Percentiles rank a stretch among this genome's conserved stretches.
phyloP scores from a whole-genome alignment of 768 basidiomycete species.

The Pleurotus tuber-regium region DNA sequence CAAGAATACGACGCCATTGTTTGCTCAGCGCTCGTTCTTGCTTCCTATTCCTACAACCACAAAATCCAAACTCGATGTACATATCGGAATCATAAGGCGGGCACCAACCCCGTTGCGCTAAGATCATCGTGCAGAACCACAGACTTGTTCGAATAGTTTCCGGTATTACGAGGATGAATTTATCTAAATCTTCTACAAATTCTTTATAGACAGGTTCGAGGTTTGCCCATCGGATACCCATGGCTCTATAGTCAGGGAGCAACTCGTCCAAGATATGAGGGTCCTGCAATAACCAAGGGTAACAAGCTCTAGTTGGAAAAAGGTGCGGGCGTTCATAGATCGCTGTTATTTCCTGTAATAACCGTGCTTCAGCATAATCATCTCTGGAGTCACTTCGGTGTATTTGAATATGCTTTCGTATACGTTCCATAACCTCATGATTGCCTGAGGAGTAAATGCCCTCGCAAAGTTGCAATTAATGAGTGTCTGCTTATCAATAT shows the following conservation, averaged over 20 bases:
- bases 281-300: conserved; percentile 34
- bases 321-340: conserved; percentile 22
- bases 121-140: not conserved
- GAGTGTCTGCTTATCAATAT: no score
- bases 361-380: no score
- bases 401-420: conserved; percentile 28
- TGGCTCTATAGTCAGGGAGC: not conserved
- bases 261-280: conserved; percentile 22
- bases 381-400: no score
- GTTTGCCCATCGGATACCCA: not conserved
- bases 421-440: conserved; percentile 24
- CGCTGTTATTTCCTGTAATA: no score
- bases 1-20: not conserved
- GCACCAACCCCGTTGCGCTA: not conserved
- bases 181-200: conserved; percentile 27
- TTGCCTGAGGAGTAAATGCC: conserved; percentile 16
- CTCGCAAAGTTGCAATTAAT: conserved; percentile 30
- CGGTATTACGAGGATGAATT: conserved; percentile 28
- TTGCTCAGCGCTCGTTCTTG: not conserved
- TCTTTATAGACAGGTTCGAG: no score
- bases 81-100: not conserved
- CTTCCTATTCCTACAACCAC: not conserved
- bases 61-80: not conserved
- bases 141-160: not conserved
- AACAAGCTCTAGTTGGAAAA: conserved; percentile 23